A percentile compares a stretch with the other conserved stretches of the same genome.
Conservation (phyloP, 202 grass and related monocot species). For the Zizania palustris region DNA sequence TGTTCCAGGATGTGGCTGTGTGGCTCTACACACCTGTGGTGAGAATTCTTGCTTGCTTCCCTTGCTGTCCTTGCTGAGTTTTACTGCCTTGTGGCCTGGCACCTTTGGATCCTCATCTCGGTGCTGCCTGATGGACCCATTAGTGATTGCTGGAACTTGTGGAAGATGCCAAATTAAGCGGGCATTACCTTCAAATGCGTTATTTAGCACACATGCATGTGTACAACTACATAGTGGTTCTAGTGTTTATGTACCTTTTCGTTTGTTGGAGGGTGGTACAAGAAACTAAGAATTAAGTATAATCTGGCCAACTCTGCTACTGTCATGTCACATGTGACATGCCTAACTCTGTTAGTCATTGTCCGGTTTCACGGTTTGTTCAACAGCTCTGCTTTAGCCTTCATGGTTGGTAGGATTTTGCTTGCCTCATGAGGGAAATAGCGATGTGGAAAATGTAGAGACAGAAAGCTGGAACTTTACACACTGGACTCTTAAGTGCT, state of each 20-base stretch:
- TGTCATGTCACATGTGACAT: conserved; percentile 31
- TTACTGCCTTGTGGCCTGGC: conserved; percentile 32
- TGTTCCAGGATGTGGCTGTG: conserved; percentile 69
- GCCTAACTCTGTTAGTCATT: conserved; percentile 25
- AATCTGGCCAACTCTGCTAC: conserved; percentile 28
- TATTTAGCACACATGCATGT: conserved; percentile 19
- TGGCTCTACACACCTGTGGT: conserved; percentile 95
- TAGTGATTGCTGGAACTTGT: conserved; percentile 42
- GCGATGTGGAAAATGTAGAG: not conserved
- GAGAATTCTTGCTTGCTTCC: conserved; percentile 19
- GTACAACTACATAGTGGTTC: conserved; percentile 16
- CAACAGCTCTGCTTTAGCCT: conserved; percentile 14
- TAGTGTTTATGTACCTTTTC: conserved; percentile 12
- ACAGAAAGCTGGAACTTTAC: conserved; percentile 5
- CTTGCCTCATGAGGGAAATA: conserved; percentile 6
- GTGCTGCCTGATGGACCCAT: conserved; percentile 39
- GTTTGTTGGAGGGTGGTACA: conserved; percentile 32
- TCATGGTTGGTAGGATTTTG: conserved; percentile 31
- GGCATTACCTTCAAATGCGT: conserved; percentile 30
- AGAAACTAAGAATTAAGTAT: conserved; percentile 16
- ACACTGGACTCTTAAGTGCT: not conserved
- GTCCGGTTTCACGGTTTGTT: conserved; percentile 21
- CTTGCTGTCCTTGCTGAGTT: conserved; percentile 17
- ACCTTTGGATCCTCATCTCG: conserved; percentile 49
- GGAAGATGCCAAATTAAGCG: conserved; percentile 38